Base-by-base conservation (phyloP, 2,329 filamentous ascomycete genomes). In the Camptophora hylomeconis region DNA sequence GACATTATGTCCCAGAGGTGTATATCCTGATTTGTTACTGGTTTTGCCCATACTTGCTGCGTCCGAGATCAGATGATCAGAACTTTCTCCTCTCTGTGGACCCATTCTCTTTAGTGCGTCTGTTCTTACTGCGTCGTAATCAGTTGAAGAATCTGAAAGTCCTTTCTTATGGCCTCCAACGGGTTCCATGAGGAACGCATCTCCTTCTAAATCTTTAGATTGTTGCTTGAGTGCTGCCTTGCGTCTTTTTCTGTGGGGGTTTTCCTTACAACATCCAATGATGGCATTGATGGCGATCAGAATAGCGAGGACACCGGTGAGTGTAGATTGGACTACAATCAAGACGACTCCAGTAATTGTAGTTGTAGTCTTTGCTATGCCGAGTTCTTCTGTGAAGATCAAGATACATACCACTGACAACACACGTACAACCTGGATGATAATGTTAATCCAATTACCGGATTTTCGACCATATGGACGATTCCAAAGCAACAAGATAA, bases 321-420 rank as follows among this genome's bases (percentile, higher is more conserved):
- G 60, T 0, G 76, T 70, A 0, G 81, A 81, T 57, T 98, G 89
- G 4, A 95, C 68, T n/a, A 76, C 82, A 41, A 95, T 89, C 35
- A 98, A 67, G 10, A 84, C 81, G n/a, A 95, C 72, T 31, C 89
- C 89, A 10, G 82, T 87, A 27, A 95, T 72, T 0, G 89, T 95
- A 62, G 94, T 83, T 7, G 87, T 94, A 7, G 86, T 92, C 54
- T 94, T 77, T 5, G 75, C 69, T 43, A 98, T 77, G 33, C 80
- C 81, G 30, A 98, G 74, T 57, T 95, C 78, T 50, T 95, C 80
- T 16, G 95, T 87, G 46, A 95, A 98, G 28, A 95, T 66, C 41
- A 98, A 60, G 44, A 95, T 82, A 58, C 86, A 93, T 31, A 72
- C 67, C 5, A 94, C 80, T 0, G 87, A 94, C 28, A 94, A 60